These are phyloP conservation scores for Solanum sejunctum DNA, from an alignment of 257 asterid genomes.

Conservation along the genomic window DNA sequence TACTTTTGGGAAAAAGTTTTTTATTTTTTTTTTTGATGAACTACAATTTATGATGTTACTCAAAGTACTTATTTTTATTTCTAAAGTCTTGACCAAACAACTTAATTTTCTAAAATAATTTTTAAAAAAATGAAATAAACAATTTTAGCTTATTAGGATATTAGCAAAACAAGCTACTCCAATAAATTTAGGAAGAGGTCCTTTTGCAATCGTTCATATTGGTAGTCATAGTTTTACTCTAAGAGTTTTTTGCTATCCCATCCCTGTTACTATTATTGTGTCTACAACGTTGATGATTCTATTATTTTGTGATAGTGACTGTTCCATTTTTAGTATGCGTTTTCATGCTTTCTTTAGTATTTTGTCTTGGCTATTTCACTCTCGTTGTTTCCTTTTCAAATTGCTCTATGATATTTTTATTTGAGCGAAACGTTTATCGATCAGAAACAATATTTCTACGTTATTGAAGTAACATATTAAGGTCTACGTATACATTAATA, in stretches of 20 bases:
- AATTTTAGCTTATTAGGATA: too few species aligned
- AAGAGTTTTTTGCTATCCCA: not conserved
- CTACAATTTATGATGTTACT: not conserved
- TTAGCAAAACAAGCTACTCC: not conserved
- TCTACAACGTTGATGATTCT: not conserved
- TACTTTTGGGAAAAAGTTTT: not conserved
- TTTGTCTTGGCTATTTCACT: not conserved
- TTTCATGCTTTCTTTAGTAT: not conserved
- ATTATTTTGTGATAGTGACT: not conserved
- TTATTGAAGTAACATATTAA: not conserved
- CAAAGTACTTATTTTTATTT: not conserved
- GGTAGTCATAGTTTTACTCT: not conserved
- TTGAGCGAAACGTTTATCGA: too few species aligned
- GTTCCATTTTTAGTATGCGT: not conserved
- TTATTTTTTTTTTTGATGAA: not conserved
- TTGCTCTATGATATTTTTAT: too few species aligned
- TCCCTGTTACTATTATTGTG: not conserved
- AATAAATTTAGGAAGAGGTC: too few species aligned
- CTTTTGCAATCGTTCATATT: too few species aligned
- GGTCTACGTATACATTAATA: not conserved
- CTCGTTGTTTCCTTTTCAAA: not conserved
- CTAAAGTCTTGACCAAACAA: not conserved
- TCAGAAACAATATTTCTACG: rapidly evolving
- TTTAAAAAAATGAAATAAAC: not conserved
- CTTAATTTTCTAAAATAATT: not conserved